phyloP scores from a whole-genome alignment of 345 rosid species.

The Boechera retrofracta region DNA sequence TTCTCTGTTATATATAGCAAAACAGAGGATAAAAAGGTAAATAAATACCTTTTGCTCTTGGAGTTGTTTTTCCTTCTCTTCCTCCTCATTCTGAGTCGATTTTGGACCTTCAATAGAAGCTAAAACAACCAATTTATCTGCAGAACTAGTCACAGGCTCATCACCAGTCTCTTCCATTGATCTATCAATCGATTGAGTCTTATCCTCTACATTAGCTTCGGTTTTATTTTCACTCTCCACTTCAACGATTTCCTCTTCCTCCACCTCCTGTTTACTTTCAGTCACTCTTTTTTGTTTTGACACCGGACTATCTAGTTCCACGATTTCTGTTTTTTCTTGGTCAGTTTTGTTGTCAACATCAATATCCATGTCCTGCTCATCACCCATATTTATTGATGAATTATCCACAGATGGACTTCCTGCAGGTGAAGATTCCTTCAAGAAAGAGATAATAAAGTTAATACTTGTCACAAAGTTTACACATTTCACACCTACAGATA shows the following conservation, averaged over 20 bases:
- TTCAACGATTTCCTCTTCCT: constrained; percentile 55
- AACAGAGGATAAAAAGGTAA: neutral
- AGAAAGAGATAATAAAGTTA: constrained; percentile 9
- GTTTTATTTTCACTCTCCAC: constrained; percentile 51
- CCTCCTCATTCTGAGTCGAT: constrained; percentile 50
- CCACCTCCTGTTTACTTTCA: constrained; percentile 51
- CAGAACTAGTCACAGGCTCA: constrained; percentile 49
- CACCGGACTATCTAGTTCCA: constrained; percentile 51
- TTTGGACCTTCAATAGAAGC: constrained; percentile 45
- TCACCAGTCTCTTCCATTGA: constrained; percentile 52
- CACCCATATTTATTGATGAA: constrained; percentile 71
- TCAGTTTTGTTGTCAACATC: constrained; percentile 63
- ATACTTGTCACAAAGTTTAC: neutral
- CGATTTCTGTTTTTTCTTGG: constrained; percentile 52
- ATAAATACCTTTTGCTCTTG: constrained; percentile 63
- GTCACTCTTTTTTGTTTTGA: constrained; percentile 47
- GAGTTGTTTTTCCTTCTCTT: constrained; percentile 50
- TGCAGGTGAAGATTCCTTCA: constrained; percentile 66
- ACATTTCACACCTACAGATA: neutral
- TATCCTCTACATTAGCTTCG: constrained; percentile 49
- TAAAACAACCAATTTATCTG: constrained; percentile 47
- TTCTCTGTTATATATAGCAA: constrained; percentile 1
- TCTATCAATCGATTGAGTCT: constrained; percentile 48
- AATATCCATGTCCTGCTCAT: constrained; percentile 63
- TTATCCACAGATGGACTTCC: constrained; percentile 76